Base-by-base conservation (phyloP, 2,329 filamentous ascomycete species). In the Canariomyces notabilis region DNA sequence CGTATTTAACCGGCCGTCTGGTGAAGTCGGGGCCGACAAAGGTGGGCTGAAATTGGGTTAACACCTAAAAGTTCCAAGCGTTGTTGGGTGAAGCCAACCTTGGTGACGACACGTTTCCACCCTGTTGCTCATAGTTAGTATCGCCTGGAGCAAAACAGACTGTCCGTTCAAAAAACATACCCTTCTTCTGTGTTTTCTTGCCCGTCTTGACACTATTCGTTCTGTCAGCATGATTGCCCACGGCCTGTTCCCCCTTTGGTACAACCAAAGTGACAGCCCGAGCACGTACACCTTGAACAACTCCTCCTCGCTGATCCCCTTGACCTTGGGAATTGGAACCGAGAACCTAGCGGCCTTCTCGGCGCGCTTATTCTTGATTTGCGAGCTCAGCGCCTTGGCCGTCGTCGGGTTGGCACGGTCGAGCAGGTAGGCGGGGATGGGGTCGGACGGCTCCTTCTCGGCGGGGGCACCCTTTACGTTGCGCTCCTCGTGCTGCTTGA, bases 1-100 rank as follows among this genome's bases (percentile, higher is more conserved):
- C 80, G 63, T 78, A 80, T 66, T 89, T 95, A 59, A 93, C 89
- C 14, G 93, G 90, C 44, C 89, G 73, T 62, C 89, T 75, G 3
- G 90, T 96, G 67, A 95, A 96, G 59, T 95, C 89, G 26, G 80
- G 81, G 0, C 90, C 91, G 18, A 97, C 91, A 66, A 97, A 97
- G 0, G 88, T 89, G 8, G 85, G 85, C 69, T 55, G 23, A 2
- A 33, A 9, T 2, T 5, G 9, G n/a, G 34, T 54, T 22, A 52
- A 48, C 35, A 53, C 16, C 16, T 8, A 19, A 3, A 11, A 16
- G 8, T 9, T 26, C n/a, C 2, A 14, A 12, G 9, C 7, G 11
- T n/a, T 15, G 18, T 11, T 15, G 11, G 15, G 18, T 15, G 4
- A 21, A 43, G 39, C 50, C 35, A 49, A 55, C 52, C 52, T 89